Base-by-base conservation (phyloP, 306 rosid species). In the Aeschynomene evenia region DNA sequence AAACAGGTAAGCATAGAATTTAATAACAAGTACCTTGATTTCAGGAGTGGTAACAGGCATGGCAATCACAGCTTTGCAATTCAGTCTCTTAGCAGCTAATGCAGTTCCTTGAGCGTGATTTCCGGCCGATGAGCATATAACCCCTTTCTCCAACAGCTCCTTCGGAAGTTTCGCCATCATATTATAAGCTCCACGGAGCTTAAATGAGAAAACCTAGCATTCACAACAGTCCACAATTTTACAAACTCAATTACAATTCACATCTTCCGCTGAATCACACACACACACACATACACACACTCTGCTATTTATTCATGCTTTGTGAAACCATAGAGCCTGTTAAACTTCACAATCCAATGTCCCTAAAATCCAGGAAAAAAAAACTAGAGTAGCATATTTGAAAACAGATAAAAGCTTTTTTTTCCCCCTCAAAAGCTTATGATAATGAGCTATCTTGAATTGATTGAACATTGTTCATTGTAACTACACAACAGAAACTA, bases 41-140 rank as follows among this genome's bases (percentile, higher is more conserved):
- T 94, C 96, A 0, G 99, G 99, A 0, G 97, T 87, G 24, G 99
- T 91, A 13, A 91, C 82, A 0, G 99, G 97, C 97, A 94, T 94
- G 4, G 56, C 97, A 84, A 94, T 91, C 54, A 94, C 88, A 0
- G 97, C 97, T 72, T 20, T 71, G 36, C 99, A 94, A 19, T 82
- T 83, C 67, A 91, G 74, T 71, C 43, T 85, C 91, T 87, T 88
- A 52, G 99, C 92, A 59, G 99, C 69, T 61, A 89, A 83, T 24
- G 99, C 99, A 79, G 91, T 97, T 54, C 99, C 99, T 72, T 94
- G 99, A 11, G 99, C 99, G 77, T 94, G 99, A 75, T 94, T 94
- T 71, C 99, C 99, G 24, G 99, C 99, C 6, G 97, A 94, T 11
- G 99, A 94, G 77, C 99, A 94, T 42, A 94, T 88, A 57, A 91